A percentile compares a stretch with the other conserved stretches of the same genome.
Evolutionary conservation across 768 basidiomycete species (phyloP).

Genomic region (Cystobasidium onofrii): DNA sequence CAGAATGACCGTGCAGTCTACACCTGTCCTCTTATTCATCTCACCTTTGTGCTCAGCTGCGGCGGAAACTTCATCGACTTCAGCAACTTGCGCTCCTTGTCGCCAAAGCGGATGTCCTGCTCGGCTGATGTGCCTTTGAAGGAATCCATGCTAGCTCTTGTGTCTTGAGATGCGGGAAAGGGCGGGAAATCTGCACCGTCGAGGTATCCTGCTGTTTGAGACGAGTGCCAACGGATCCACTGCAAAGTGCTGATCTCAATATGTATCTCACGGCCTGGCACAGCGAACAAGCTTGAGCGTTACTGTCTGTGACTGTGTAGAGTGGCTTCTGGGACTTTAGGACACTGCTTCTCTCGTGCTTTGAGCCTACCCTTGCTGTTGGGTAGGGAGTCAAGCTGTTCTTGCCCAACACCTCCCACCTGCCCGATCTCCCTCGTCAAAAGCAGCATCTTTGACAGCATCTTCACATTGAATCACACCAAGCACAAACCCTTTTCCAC

Average conservation of each 20-base stretch:
- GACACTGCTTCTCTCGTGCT: not conserved
- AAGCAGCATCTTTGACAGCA: too few species aligned
- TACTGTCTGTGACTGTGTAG: not conserved
- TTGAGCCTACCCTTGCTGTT: too few species aligned
- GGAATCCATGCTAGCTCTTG: slow-evolving; percentile 2
- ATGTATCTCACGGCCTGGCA: not conserved
- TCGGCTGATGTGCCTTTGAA: slow-evolving; percentile 28
- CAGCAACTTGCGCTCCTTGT: slow-evolving; percentile 35
- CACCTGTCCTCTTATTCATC: not conserved
- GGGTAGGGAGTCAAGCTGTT: too few species aligned
- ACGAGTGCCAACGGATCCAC: not conserved
- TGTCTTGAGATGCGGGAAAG: not conserved
- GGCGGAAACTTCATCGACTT: slow-evolving; percentile 37
- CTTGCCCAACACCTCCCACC: too few species aligned
- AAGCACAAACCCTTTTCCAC: too few species aligned
- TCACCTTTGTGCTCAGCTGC: slow-evolving; percentile 36
- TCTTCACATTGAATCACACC: too few species aligned
- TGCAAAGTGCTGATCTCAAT: not conserved
- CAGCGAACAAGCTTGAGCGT: not conserved
- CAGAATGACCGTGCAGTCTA: not conserved
- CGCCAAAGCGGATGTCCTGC: slow-evolving; percentile 34
- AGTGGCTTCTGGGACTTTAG: not conserved
- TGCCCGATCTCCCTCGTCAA: too few species aligned
- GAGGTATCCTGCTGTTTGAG: not conserved
- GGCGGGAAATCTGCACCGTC: not conserved